phyloP scores from a whole-genome alignment of 129 eudicot genomes.

The Artemisia annua region DNA sequence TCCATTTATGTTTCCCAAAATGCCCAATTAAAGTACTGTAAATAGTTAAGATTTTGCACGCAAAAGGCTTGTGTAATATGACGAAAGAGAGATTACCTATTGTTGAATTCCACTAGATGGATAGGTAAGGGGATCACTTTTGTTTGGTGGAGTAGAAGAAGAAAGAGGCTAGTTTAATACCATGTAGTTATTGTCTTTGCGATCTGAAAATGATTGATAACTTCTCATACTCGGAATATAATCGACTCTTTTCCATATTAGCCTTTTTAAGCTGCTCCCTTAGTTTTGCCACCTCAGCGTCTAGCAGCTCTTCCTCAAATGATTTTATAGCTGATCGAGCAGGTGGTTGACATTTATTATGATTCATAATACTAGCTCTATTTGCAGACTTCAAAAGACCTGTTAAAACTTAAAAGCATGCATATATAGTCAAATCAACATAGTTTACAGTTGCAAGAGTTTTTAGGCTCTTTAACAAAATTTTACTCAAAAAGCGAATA shows the following conservation, averaged over 20 bases:
- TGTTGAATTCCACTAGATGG: conserved; percentile 36
- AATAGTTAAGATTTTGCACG: background rate
- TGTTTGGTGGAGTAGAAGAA: conserved; percentile 49
- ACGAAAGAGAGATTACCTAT: conserved; percentile 34
- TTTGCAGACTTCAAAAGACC: background rate
- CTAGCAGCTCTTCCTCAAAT: conserved; percentile 44
- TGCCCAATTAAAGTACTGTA: background rate
- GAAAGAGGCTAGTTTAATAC: conserved; percentile 80
- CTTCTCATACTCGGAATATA: conserved; percentile 70
- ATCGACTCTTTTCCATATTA: conserved; percentile 63
- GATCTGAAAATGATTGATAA: conserved; percentile 72
- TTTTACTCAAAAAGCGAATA: no score
- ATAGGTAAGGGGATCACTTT: conserved; percentile 27
- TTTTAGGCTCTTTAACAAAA: no score
- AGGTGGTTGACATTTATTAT: conserved; percentile 7
- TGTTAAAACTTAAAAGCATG: background rate
- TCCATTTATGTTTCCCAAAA: conserved; percentile 42
- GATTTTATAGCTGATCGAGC: no score
- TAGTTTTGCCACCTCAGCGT: conserved; percentile 61
- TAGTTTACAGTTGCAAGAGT: background rate
- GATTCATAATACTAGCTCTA: background rate
- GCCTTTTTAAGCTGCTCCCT: conserved; percentile 58
- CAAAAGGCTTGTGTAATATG: background rate
- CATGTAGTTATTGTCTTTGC: conserved; percentile 81
- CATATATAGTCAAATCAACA: background rate